Evolutionary conservation across 2,329 filamentous ascomycete genomes (phyloP), one percentile per base, ranked within the genome.

Genomic region (Penicillium rolfsii): DNA sequence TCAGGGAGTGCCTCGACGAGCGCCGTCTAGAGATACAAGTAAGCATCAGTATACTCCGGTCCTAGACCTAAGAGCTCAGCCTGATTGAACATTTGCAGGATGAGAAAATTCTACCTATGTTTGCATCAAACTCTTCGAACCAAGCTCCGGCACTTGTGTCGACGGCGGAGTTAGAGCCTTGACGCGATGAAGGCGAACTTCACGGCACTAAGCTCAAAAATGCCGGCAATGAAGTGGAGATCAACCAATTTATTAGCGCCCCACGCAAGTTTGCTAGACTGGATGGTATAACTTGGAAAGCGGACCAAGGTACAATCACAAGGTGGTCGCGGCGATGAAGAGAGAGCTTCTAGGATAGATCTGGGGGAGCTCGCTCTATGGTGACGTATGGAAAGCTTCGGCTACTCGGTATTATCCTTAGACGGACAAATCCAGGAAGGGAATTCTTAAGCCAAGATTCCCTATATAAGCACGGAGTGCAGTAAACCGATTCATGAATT

Each of bases 81-180:
- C 64, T 68, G 36, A 71, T 50, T 55, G 9, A 16, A 7, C n/a
- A 1, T 11, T 24, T 14, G 3, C 50, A 77, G 75, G 73, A 79
- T 60, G 79, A 76, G 77, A 78, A 75, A 55, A 77, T 79, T 46
- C 78, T 76, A 4, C 77, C 76, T 2, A 78, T 79, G n/a, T 63
- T 74, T 16, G 72, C 76, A 5, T 67, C 73, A 2, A 71, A 71
- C 50, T 77, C 79, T 41, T 54, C 66, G 11, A 66, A 71, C 50
- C 60, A 79, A 33, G 77, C 77, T 11, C 76, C 77, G 4, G 77
- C 78, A 3, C 62, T 79, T 50, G 68, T 79, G 19, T 71, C 73
- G 55, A 79, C 75, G 1, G 77, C 77, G 9, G 77, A 79, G 63
- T 72, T 79, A 67, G 77, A 79, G 63, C 72, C 76, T 52, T 67